Evolutionary conservation across 1,284 basidiomycete genomes (phyloP).

Genomic region (Apiotrichum gracile): DNA sequence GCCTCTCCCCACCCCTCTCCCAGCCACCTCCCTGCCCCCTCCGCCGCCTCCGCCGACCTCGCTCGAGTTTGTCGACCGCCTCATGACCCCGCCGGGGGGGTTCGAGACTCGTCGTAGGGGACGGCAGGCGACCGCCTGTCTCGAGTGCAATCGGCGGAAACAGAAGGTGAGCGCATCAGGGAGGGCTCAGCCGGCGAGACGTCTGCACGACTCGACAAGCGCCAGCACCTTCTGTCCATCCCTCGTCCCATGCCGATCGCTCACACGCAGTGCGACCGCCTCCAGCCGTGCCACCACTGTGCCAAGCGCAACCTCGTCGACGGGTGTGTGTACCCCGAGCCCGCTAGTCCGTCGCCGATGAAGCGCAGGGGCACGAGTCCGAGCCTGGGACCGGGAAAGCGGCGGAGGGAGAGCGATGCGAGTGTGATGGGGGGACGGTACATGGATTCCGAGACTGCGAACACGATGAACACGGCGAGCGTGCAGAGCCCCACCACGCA

Average conservation of each 20-base stretch:
- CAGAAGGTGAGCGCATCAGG: slow-evolving; percentile 23
- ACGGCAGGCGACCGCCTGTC: slow-evolving; percentile 22
- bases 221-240: background rate
- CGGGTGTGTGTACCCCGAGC: slow-evolving; percentile 15
- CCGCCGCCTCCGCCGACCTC: background rate
- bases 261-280: slow-evolving; percentile 21
- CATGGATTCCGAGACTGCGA: too few relatives aligned
- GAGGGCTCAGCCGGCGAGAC: too few relatives aligned
- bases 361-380: too few relatives aligned
- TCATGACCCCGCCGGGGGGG: slow-evolving; percentile 6
- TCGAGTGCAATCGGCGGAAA: slow-evolving; percentile 26
- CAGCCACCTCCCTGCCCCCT: too few relatives aligned
- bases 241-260: background rate
- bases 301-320: slow-evolving; percentile 19
- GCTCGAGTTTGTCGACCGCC: slow-evolving; percentile 3
- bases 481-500: too few relatives aligned
- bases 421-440: too few relatives aligned
- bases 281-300: slow-evolving; percentile 22
- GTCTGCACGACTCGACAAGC: background rate
- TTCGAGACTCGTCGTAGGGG: slow-evolving; percentile 13
- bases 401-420: too few relatives aligned
- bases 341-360: background rate
- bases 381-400: too few relatives aligned
- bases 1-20: too few relatives aligned
- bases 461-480: too few relatives aligned